Conservation (phyloP, 2,329 filamentous ascomycete species). For the Trichoderma brevicompactum region DNA sequence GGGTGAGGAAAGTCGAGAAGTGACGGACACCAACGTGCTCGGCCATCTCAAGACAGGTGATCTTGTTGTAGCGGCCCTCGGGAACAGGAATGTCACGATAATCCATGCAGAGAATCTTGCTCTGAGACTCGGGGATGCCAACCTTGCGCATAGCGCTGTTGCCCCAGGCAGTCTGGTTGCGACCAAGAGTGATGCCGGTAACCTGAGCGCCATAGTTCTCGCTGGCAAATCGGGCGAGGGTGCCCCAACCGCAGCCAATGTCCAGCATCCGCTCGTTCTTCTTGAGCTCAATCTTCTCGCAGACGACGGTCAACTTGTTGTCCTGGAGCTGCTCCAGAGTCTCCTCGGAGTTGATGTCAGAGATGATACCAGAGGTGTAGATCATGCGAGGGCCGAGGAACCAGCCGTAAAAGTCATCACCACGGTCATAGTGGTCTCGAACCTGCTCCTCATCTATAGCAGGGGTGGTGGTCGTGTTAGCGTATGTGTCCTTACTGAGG, state of each 20-base stretch:
- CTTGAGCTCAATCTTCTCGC: conserved; percentile 90
- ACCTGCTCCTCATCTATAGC: conserved; percentile 84
- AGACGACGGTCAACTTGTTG: conserved; percentile 94
- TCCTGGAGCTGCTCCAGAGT: conserved; percentile 93
- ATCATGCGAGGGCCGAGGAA: conserved; percentile 99
- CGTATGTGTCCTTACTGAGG: not conserved
- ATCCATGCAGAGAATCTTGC: conserved; percentile 91
- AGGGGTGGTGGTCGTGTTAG: conserved; percentile 16
- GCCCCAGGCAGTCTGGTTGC: conserved; percentile 96
- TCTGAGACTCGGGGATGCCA: conserved; percentile 84
- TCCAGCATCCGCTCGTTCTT: conserved; percentile 83
- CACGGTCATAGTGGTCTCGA: conserved; percentile 95
- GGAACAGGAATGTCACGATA: conserved; percentile 91
- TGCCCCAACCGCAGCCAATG: conserved; percentile 98
- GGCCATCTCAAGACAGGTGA: conserved; percentile 97
- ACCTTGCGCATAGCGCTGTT: conserved; percentile 84
- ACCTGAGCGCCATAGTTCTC: conserved; percentile 86
- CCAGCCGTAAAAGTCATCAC: conserved; percentile 98
- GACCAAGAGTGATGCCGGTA: conserved; percentile 90
- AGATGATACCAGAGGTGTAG: conserved; percentile 94
- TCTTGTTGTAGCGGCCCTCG: conserved; percentile 77
- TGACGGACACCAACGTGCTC: conserved; percentile 97
- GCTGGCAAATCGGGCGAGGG: conserved; percentile 88
- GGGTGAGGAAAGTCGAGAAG: conserved; percentile 77
- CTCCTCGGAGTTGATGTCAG: conserved; percentile 85